Evolutionary conservation across 805 yeast genomes (phyloP), one percentile per base, ranked within the genome.

Genomic region (Saccharomyces eubayanus): DNA sequence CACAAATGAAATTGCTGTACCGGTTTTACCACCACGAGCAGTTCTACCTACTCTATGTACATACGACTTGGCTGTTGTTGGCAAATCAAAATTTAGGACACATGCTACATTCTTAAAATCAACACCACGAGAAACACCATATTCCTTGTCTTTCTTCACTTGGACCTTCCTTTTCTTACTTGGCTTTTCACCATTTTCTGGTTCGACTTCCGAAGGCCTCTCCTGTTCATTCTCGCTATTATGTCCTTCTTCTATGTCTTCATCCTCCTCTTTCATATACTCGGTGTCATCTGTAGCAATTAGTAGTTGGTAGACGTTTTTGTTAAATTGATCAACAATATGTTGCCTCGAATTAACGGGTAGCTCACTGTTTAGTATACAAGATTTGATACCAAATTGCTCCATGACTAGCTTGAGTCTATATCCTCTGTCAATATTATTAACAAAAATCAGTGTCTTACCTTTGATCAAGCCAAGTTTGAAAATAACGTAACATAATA

Each of bases 81-180:
- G 99, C 62, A 94, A 75, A 68, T 94, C 99, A 69, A 94, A 94
- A 72, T 94, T 94, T 59, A 94, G 75, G 6, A 94, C 99, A 74
- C 98, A 94, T 8, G 97, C 94, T 55, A 94, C 98, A 63, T 94
- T 92, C 63, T 81, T 84, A 77, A 94, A 94, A 72, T 94, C 99
- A 43, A 94, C 95, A 65, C 99, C 99, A 70, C 99, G 82, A 28
- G 97, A 87, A 46, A 91, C 97, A 58, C 97, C 96, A 66, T 86
- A 94, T 62, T 94, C 98, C 57, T 75, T 77, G 63, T 85, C 90
- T 54, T 78, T 76, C 53, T 73, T 74, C 5, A 64, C 58, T 50
- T 59, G 59, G 9, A 52, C 28, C 28, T 64, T 62, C 55, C 68
- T 68, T 56, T 63, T 65, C 59, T 64, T 61, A 10, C 47, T 47